Base-by-base conservation (phyloP, 257 asterid species). In the Nicotiana tomentosiformis region DNA sequence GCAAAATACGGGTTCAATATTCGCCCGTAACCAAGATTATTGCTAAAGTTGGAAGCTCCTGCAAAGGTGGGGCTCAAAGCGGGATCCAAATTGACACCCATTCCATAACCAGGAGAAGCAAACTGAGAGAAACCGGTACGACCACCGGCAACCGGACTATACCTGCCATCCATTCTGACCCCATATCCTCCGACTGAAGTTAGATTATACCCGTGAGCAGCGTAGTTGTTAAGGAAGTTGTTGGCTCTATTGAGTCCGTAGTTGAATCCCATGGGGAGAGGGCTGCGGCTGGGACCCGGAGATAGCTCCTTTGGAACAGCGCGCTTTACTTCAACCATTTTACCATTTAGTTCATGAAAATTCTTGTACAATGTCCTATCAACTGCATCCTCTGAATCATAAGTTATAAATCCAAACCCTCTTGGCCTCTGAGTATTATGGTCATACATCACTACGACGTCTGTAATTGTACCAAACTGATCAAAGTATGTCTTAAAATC, bases 351-450 rank as follows among this genome's bases (percentile, higher is more conserved):
- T 81, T 93, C 96, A 61, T 93, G 97, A 78, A 93, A 91, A 3
- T 93, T 91, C 85, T 93, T 93, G 77, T 88, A 94, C 87, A 93
- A 84, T 37, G 89, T 93, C 86, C 88, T 84, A 77, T 93, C 97
- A 70, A 93, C 97, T 49, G 97, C 92, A 30, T 93, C 96, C 89
- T 93, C 97, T 0, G 93, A 89, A 84, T 93, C 98, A 81, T 89
- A 93, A 1, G 97, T 92, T 81, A 93, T 92, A 61, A 93, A 93
- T 29, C 97, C 97, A 66, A 92, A 93, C 43, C 98, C 97, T 69
- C 97, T 86, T 43, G 97, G 97, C 84, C 97, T 87, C 83, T 94
- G 96, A 29, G 98, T 94, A 86, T 89, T 90, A 88, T 92, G 98
- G 89, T 94, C 97, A 35, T 92, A 91, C 97, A 92, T 94, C 86